Evolutionary conservation across 768 basidiomycete species (phyloP), one percentile per base, ranked within the genome.

Genomic region (Podaxis sp.): DNA sequence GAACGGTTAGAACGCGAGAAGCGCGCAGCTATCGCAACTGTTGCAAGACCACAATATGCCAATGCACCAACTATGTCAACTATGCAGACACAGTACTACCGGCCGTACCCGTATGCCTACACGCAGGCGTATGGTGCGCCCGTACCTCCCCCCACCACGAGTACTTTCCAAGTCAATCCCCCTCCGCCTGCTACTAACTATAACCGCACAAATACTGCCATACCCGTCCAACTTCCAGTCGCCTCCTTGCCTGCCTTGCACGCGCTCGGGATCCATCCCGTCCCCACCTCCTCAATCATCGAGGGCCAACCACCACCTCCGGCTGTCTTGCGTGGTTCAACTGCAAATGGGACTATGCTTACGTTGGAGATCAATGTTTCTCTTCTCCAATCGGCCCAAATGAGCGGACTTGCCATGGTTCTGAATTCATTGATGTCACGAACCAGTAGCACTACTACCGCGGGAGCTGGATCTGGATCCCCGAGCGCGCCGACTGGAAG

Each of bases 341-440:
- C 86, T 2, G 82, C 85, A 6, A 87, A 90, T 68, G 90, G 90
- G 12, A 82, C 84, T 19, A 86, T 88, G 80, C 73, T 92, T 63
- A 89, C 82, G 70, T 75, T 94, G 59, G 92, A 93, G 65, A 89
- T 94, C 70, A 92, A 93, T 64, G 85, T 92, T 30, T 86, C 87
- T 15, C 73, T 87, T 19, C 77, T 94, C 59, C 88, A 91, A 72
- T 80, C 85, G 17, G 77, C 84, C n/a, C 92, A 93, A 69, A 88
- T 90, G 86, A 89, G 82, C 69, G 89, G 90, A 13, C 68, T 92
- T 66, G 89, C 89, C 19, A 76, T 87, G 65, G 77, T 93, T 11
- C 73, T 93, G 64, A 92, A 90, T 72, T 85, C 87, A 2, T 72
- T 92, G 65, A 87, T 90, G 80, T 80, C 84, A 28, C 80, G 83